phyloP scores from a whole-genome alignment of 805 yeast genomes.

The Zygosaccharomyces kombuchaensis region DNA sequence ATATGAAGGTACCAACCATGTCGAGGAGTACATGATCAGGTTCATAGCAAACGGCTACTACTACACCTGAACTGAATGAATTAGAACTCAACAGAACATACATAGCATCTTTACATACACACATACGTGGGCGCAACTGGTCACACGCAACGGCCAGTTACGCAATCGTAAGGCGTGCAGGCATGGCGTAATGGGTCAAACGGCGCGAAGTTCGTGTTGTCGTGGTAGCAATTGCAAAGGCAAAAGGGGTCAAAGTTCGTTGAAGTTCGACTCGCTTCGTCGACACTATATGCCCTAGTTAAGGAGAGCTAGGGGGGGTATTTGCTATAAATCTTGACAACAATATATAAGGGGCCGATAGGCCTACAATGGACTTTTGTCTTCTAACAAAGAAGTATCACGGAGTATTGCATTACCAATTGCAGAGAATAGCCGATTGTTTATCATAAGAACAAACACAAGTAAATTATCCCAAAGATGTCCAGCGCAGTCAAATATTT shows the following conservation, averaged over 20 bases:
- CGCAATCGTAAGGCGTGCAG: background rate
- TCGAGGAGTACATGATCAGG: conserved; percentile 95
- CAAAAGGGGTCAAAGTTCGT: conserved; percentile 4
- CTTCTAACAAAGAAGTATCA: background rate
- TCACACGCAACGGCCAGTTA: background rate
- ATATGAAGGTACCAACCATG: conserved; percentile 61
- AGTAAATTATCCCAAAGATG: conserved; percentile 15
- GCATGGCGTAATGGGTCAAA: background rate
- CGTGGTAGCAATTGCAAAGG: background rate
- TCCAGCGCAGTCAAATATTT: conserved; percentile 46
- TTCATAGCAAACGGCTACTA: conserved; percentile 81
- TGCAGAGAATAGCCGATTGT: background rate
- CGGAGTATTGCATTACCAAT: background rate
- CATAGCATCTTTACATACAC: background rate
- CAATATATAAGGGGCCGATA: conserved; percentile 1
- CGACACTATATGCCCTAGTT: background rate
- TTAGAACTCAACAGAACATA: background rate
- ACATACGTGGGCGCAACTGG: background rate
- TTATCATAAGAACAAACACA: background rate
- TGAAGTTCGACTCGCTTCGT: conserved; percentile 4
- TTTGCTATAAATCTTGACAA: background rate
- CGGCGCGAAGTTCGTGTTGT: background rate
- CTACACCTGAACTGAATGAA: conserved; percentile 22
- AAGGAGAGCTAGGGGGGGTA: conserved; percentile 4
- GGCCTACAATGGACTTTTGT: no score